Evolutionary conservation across 345 rosid species (phyloP).

Genomic region (Hypericum androsaemum): DNA sequence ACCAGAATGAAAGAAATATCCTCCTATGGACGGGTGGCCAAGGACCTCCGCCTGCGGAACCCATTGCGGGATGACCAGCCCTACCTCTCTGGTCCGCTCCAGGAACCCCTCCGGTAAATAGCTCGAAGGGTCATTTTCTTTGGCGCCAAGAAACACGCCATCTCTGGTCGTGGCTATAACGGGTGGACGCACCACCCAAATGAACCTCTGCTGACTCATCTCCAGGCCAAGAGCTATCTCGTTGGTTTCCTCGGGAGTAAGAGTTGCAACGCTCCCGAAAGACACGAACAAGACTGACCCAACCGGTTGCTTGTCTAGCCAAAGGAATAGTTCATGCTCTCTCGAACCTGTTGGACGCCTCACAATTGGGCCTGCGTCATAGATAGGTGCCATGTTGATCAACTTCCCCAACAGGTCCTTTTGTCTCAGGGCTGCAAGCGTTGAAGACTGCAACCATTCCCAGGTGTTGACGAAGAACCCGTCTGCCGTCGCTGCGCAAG

Average conservation of each 20-base stretch:
- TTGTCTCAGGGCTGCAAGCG: conserved; percentile 8
- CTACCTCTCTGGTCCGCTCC: neutral
- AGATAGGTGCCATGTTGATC: neutral
- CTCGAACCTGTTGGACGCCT: neutral
- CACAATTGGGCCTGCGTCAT: conserved; percentile 8
- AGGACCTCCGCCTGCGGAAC: neutral
- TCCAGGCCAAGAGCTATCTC: conserved; percentile 46
- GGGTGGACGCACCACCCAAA: conserved; percentile 39
- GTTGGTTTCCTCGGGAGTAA: conserved; percentile 21
- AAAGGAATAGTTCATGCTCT: conserved; percentile 12
- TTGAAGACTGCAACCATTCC: conserved; percentile 8
- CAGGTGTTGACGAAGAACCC: conserved; percentile 16
- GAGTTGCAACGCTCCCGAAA: conserved; percentile 33
- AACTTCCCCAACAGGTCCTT: neutral
- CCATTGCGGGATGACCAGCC: neutral
- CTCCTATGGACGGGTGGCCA: neutral
- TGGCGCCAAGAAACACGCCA: neutral
- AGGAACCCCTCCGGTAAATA: neutral
- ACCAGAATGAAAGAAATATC: neutral
- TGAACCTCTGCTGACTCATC: conserved; percentile 25
- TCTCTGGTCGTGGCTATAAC: neutral
- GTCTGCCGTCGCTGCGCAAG: neutral
- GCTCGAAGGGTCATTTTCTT: too few species aligned
- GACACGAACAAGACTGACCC: conserved; percentile 40
- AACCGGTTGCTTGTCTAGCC: conserved; percentile 34